phyloP scores from a whole-genome alignment of 805 yeast genomes.

The Danielozyma ontarioensis region DNA sequence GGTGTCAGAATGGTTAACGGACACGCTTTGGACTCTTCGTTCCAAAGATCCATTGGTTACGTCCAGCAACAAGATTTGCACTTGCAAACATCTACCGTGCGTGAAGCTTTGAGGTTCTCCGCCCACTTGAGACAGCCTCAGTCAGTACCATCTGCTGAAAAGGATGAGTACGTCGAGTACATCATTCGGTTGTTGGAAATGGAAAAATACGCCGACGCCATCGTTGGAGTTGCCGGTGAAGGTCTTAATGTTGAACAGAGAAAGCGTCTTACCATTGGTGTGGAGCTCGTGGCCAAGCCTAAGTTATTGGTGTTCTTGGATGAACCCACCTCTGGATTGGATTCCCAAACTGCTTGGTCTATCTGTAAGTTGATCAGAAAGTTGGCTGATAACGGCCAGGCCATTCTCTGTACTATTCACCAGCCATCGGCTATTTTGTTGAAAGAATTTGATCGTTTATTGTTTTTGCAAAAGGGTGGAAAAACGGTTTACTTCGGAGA shows the following conservation, averaged over 20 bases:
- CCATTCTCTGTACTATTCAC: slow-evolving; percentile 58
- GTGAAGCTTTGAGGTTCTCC: slow-evolving; percentile 22
- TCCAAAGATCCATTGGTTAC: slow-evolving; percentile 30
- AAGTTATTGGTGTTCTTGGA: slow-evolving; percentile 33
- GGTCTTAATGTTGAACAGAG: slow-evolving; percentile 38
- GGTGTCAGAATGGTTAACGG: slow-evolving; percentile 35
- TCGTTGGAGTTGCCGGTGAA: slow-evolving; percentile 31
- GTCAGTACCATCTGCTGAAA: slow-evolving; percentile 14
- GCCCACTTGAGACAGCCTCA: slow-evolving; percentile 24
- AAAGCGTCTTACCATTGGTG: slow-evolving; percentile 38
- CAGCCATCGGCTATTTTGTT: slow-evolving; percentile 80
- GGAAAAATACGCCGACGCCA: slow-evolving; percentile 24
- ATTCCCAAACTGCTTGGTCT: slow-evolving; percentile 41
- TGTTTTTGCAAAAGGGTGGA: slow-evolving; percentile 69
- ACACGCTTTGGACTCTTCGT: slow-evolving; percentile 17
- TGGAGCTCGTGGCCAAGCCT: slow-evolving; percentile 38
- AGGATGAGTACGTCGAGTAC: slow-evolving; percentile 21
- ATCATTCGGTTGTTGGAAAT: slow-evolving; percentile 20
- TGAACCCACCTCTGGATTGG: slow-evolving; percentile 42
- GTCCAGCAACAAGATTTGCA: slow-evolving; percentile 32
- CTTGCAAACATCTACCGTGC: slow-evolving; percentile 25
- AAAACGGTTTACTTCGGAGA: slow-evolving; percentile 73
- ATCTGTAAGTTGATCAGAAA: slow-evolving; percentile 36
- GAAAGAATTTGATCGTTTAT: slow-evolving; percentile 71
- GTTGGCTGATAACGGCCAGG: slow-evolving; percentile 37